Base-by-base conservation (phyloP, 148 eudicot species). In the Limonium bicolor region DNA sequence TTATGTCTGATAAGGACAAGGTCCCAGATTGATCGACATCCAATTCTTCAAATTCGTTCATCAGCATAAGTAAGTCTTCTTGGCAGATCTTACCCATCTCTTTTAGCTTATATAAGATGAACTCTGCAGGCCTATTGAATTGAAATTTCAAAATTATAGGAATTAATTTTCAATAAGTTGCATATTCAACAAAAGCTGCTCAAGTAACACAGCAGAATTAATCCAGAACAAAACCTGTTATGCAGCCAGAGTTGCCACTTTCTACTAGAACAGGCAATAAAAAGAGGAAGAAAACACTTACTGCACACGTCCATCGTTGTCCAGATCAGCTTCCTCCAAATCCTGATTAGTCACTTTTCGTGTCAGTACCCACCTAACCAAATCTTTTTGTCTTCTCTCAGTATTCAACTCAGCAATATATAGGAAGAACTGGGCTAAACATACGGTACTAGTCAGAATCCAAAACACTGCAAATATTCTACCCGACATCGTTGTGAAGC, bases 281-380 rank as follows among this genome's bases (percentile, higher is more conserved):
- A 14, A 20, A 20, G 26, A 11, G 13, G n/a, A 7, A 5, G 25
- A 12, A 1, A 30, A 5, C 2, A 69, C 87, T 66, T 55, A 88
- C 97, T 63, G 75, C 1, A 90, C 93, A 28, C 23, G 59, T 54
- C 97, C 84, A 61, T 84, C 82, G 32, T 62, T 50, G 62, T 90
- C 83, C 15, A 90, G 45, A 71, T 90, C 97, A 60, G 97, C 97
- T 21, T 73, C 87, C 60, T 84, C 85, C 37, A 90, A 65, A 71
- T 90, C 95, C 19, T 41, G 25, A 29, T 60, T 62, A 2, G 97
- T 84, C 56, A 73, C 57, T 34, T 33, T 76, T 54, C 67, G 70
- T 10, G 57, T 49, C 53, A 90, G 87, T 36, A 84, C 86, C 55
- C 27, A 49, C 30, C 63, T 57, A 15, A 64, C 74, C 45, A 84